Evolutionary conservation across 139 green algal species (phyloP).

Genomic region (Deuterostichococcus epilithicus): DNA sequence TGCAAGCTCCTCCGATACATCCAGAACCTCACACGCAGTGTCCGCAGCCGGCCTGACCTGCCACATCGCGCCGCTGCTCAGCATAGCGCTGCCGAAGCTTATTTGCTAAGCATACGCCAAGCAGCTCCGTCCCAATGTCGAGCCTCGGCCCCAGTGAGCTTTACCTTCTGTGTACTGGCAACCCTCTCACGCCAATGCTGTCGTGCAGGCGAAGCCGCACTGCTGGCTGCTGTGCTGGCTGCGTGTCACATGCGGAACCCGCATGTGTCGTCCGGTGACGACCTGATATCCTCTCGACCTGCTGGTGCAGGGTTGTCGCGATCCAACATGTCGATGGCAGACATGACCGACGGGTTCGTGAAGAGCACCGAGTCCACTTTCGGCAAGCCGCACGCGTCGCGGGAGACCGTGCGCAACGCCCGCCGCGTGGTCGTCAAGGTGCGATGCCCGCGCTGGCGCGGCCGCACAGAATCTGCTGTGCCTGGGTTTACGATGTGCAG

Average conservation of each 20-base stretch:
- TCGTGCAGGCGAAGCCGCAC: too few species aligned
- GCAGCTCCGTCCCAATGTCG: background rate
- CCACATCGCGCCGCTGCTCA: too few species aligned
- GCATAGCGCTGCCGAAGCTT: too few species aligned
- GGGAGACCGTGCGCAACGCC: slow-evolving; percentile 11
- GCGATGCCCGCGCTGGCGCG: too few species aligned
- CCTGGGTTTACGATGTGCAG: too few species aligned
- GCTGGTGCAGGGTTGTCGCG: background rate
- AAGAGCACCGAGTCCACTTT: slow-evolving; percentile 1
- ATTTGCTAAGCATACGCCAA: too few species aligned
- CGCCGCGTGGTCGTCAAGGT: slow-evolving; percentile 38
- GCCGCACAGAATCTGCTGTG: too few species aligned
- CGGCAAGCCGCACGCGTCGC: slow-evolving; percentile 18
- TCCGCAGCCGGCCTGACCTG: too few species aligned
- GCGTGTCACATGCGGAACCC: background rate
- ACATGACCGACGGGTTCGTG: background rate
- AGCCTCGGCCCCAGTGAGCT: background rate
- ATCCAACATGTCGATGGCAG: background rate
- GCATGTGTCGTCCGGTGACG: too few species aligned
- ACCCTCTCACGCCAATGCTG: background rate
- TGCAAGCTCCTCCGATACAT: too few species aligned
- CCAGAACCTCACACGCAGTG: too few species aligned
- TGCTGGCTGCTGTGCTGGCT: background rate
- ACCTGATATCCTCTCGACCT: background rate
- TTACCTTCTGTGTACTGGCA: background rate